Evolutionary conservation across 2,329 filamentous ascomycete species (phyloP), one percentile per base, ranked within the genome.

Genomic region (Aquanectria penicillioides): DNA sequence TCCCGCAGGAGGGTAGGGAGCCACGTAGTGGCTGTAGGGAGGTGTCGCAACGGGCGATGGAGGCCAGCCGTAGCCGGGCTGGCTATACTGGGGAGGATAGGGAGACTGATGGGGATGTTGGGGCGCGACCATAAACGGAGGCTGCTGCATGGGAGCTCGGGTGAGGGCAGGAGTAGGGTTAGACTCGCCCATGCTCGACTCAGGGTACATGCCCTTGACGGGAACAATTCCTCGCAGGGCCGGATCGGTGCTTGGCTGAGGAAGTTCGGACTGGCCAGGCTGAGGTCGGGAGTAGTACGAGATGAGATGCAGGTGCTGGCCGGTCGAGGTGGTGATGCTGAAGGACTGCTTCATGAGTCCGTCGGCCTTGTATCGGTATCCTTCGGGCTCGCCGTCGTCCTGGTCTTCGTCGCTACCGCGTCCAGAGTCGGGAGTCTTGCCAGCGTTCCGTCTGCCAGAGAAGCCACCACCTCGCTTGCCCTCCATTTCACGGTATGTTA

Each of bases 291-390:
- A 91, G 77, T 94, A 98, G 80, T 99, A 99, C 69, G 94, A 97
- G 78, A 99, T 99, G 48, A 99, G 85, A 78, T 99, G 95, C 2
- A 99, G 87, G 74, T 98, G 95, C 70, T 97, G 93, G 65, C 93
- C 71, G 31, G 84, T 89, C 2, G 91, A 93, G 1, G 95, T 98
- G 18, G 94, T 97, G 78, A 99, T 98, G 79, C 94, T 98, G 83
- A 98, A 99, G 0, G 95, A 98, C 78, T 99, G 95, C 85, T 99
- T 99, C 93, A 98, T 97, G 4, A 99, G 85, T 1, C 95, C 95
- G 71, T 99, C 95, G 9, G 90, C 92, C 82, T 97, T 99, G 79
- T 97, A 97, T 64, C 93, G 84, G 75, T 97, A 97, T 36, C 93
- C 93, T 74, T 97, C 93, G 0, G 92, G 92, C 70, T 96, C 93